Evolutionary conservation across 2,329 filamentous ascomycete genomes (phyloP), one percentile per base, ranked within the genome.

Genomic region (Phaeosphaeriaceae sp.): DNA sequence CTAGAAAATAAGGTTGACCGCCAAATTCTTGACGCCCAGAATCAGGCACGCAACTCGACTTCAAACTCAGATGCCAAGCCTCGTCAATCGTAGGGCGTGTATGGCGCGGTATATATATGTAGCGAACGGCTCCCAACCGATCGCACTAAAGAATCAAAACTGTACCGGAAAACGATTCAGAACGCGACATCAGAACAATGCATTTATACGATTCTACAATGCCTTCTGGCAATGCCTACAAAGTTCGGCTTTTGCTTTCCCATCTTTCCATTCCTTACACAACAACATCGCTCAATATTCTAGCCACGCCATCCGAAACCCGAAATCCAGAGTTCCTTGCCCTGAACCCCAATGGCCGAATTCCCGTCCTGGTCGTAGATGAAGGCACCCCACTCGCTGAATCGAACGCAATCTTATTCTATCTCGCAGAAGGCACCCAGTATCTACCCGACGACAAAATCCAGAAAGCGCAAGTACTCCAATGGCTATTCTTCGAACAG

Each of bases 401-500:
- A 49, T 58, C 54, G 6, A 56, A 56, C 21, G 58, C 58, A 2
- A 61, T 60, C 26, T 12, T 61, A 2, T 58, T 51, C 40, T 54
- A 54, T 39, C 46, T 60, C 5, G 48, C 54, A 1, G 49, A 53
- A 34, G 52, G 39, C 15, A 58, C 54, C 1, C 13, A 23, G 11
- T 61, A 45, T 32, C 42, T 55, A 11, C 56, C 58, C 9, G 26
- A 38, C 8, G 44, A 44, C 15, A 49, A 50, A 38, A 23, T 60
- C 4, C 29, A 28, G 15, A 21, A 36, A 12, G 37, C 53, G 4
- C 41, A 48, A 36, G 48, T 57, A 8, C 35, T 58, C 7, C 52
- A 55, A 29, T 61, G 55, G 58, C 34, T 61, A 1, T 61, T 61
- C 42, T 61, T 58, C 36, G 58, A 61, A 40, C 58, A 61, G 36